phyloP scores from a whole-genome alignment of 495 filamentous ascomycete genomes.

The Echria macrotheca region DNA sequence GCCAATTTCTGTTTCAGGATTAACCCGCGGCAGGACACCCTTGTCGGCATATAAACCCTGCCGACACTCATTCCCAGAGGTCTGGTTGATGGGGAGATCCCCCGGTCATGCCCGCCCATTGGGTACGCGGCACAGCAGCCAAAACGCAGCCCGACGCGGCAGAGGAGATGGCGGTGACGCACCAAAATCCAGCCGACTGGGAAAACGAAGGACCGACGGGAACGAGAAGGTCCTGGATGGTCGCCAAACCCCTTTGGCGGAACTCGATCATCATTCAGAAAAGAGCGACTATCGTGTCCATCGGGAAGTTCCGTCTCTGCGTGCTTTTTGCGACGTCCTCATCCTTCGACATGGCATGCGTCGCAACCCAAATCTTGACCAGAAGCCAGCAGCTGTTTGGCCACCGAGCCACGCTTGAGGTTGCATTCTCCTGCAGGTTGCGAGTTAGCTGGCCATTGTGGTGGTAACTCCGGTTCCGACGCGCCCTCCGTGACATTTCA shows the following conservation, averaged over 20 bases:
- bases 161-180: neutral
- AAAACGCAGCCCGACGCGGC: slow-evolving; percentile 1
- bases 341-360: too few species aligned
- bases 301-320: too few species aligned
- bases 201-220: too few species aligned
- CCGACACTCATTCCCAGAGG: slow-evolving; percentile 13
- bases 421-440: too few species aligned
- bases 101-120: slow-evolving; percentile 11
- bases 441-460: neutral
- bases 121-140: slow-evolving; percentile 4
- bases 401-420: too few species aligned
- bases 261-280: too few species aligned
- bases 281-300: too few species aligned
- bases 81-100: slow-evolving; percentile 15
- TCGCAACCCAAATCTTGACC: too few species aligned
- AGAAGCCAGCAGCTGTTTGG: too few species aligned
- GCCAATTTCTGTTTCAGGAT: slow-evolving; percentile 8
- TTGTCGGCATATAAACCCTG: slow-evolving; percentile 13
- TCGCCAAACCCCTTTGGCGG: too few species aligned
- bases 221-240: too few species aligned
- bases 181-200: slow-evolving; percentile 3
- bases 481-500: neutral
- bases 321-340: too few species aligned
- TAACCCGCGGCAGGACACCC: slow-evolving; percentile 12
- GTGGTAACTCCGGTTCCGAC: slow-evolving; percentile 3